A percentile compares a stretch with the other conserved stretches of the same genome.
These are phyloP conservation scores for Talaromyces ruber DNA, from an alignment of 495 filamentous ascomycete species.

Conservation along the genomic window DNA sequence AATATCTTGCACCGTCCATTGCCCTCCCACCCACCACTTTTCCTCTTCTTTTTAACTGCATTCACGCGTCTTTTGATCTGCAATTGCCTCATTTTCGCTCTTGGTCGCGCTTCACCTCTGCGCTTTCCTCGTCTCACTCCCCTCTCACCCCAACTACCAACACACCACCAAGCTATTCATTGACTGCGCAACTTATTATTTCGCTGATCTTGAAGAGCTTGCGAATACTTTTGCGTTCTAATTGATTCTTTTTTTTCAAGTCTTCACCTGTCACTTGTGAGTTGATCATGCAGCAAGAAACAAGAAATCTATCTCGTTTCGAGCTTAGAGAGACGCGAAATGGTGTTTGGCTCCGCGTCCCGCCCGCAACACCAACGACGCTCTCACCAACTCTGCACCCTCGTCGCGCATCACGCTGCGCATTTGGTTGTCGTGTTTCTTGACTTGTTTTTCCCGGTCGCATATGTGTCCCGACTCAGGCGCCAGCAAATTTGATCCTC, in stretches of 20 bases:
- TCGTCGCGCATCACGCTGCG: not conserved
- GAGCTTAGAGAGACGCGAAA: not conserved
- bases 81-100: slow-evolving; percentile 17
- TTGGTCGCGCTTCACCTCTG: slow-evolving; percentile 15
- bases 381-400: not conserved
- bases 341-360: slow-evolving; percentile 8
- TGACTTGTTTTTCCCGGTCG: slow-evolving; percentile 5
- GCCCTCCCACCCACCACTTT: slow-evolving; percentile 22
- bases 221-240: not conserved
- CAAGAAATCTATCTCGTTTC: not conserved
- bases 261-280: not conserved
- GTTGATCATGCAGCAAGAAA: not conserved
- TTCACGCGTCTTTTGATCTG: slow-evolving; percentile 12
- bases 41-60: slow-evolving; percentile 16
- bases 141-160: not conserved
- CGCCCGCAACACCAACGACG: not conserved
- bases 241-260: not conserved
- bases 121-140: not conserved
- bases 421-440: not conserved
- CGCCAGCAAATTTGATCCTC: not conserved
- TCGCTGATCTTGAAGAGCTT: not conserved
- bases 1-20: slow-evolving; percentile 1
- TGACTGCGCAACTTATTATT: not conserved
- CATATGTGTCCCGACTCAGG: not conserved
- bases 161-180: not conserved